Evolutionary conservation across 345 rosid genomes (phyloP).

Genomic region (Gossypium stocksii): DNA sequence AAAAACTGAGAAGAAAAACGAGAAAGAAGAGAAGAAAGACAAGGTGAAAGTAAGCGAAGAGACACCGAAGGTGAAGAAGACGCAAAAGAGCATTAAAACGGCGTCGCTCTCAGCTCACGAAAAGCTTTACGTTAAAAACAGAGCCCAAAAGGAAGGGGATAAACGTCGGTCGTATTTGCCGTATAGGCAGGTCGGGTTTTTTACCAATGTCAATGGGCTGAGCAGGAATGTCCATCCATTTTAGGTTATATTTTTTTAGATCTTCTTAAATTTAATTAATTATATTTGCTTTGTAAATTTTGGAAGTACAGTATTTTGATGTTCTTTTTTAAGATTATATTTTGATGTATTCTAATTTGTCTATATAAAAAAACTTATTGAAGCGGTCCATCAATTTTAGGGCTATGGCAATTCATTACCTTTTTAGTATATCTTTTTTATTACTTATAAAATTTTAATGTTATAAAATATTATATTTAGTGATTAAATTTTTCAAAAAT

Average conservation of each 20-base stretch:
- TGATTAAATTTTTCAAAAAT: too few species aligned
- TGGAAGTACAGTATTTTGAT: neutral
- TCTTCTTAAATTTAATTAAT: neutral
- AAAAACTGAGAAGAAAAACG: slow-evolving; percentile 11
- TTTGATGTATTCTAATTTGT: neutral
- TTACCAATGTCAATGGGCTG: slow-evolving; percentile 17
- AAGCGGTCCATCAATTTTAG: neutral
- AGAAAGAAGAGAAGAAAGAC: neutral
- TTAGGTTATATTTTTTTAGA: neutral
- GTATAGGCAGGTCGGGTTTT: slow-evolving; percentile 17
- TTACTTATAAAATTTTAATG: too few species aligned
- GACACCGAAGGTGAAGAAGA: neutral
- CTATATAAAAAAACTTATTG: neutral
- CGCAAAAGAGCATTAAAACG: neutral
- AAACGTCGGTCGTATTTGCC: slow-evolving; percentile 23
- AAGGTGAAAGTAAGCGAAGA: neutral
- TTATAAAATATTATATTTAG: too few species aligned
- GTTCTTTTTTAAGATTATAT: too few species aligned
- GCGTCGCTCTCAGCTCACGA: slow-evolving; percentile 10
- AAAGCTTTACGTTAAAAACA: slow-evolving; percentile 14
- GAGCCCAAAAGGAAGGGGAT: slow-evolving; percentile 7
- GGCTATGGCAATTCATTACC: neutral
- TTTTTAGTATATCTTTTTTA: too few species aligned
- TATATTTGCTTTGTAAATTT: neutral
- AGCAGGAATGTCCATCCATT: slow-evolving; percentile 19